Evolutionary conservation across 768 basidiomycete species (phyloP), one percentile per base, ranked within the genome.

Genomic region (Mrakia frigida): DNA sequence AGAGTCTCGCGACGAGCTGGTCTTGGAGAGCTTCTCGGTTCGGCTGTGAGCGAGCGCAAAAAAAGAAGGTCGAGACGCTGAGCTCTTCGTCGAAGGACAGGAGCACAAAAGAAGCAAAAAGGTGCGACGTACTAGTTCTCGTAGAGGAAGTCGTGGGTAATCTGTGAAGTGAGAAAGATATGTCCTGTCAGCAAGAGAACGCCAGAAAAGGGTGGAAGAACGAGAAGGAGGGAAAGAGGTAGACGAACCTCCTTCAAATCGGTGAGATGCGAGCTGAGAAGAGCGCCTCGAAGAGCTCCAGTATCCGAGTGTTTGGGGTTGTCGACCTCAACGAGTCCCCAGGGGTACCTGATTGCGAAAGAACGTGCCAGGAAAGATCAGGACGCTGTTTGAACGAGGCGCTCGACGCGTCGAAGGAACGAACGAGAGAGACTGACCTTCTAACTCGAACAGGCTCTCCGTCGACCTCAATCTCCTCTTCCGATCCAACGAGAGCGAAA

Each of bases 281-380:
- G 86, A 59, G 95, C 96, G 79, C 92, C 91, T 80, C 96, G 87
- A 77, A 99, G 88, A 76, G 94, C 87, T 84, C 91, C 92, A 83
- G 98, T 98, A 86, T 99, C 97, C n/a, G 93, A 97, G 86, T 99
- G 97, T 83, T 93, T 92, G n/a, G 94, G 94, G 84, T 98, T 98
- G 86, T 99, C 97, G 78, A 98, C 95, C 83, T 98, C 95, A 70
- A 92, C 97, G 77, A 98, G 88, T 81, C 97, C 97, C 97, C 97
- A 99, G 6, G 97, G 97, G 84, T 98, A 99, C 82, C 94, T 74
- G 52, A 4, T 31, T 21, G 70, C 28, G 28, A 41, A 28, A 1
- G 1, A 18, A 37, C 9, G 63, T 9, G 10, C 25, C 33, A 46
- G 37, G 25, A 25, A 1, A 28, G 37, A 61, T 63, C 14, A 35